Conservation (phyloP, 169 alveolate species). For the Amoebophrya sp. region DNA sequence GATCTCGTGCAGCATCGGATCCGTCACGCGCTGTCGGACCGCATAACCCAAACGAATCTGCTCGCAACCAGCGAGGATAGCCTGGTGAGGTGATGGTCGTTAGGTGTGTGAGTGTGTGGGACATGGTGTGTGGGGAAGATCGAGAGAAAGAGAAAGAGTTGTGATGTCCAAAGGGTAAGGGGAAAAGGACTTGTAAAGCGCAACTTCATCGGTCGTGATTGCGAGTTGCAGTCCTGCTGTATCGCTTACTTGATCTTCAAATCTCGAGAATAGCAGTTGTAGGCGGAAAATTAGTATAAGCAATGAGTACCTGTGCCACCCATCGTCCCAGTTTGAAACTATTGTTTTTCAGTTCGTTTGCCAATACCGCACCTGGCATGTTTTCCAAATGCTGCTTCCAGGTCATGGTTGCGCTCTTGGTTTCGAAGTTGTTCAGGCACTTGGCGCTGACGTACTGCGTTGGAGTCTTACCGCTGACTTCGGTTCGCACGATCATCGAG, state of each 20-base stretch:
- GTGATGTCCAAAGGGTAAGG: no score
- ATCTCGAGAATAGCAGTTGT: no score
- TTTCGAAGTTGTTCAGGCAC: not conserved
- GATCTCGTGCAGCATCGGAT: not conserved
- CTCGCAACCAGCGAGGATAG: not conserved
- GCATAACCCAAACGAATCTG: not conserved
- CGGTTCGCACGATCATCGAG: not conserved
- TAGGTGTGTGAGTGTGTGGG: no score
- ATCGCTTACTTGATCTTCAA: no score
- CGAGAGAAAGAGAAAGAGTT: no score
- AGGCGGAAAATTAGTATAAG: no score
- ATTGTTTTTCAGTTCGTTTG: not conserved
- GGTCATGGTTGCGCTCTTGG: not conserved
- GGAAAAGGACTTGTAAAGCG: no score
- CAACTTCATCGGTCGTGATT: no score
- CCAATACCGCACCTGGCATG: not conserved
- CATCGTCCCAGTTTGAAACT: not conserved
- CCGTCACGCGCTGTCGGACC: not conserved
- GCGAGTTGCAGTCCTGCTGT: no score
- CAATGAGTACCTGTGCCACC: not conserved
- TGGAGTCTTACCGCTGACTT: not conserved
- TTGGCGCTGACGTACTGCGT: not conserved
- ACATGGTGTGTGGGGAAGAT: no score
- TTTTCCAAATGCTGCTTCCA: not conserved
- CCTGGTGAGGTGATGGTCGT: no score